Evolutionary conservation across 768 basidiomycete species (phyloP).

Genomic region (Boletus coccyginus): DNA sequence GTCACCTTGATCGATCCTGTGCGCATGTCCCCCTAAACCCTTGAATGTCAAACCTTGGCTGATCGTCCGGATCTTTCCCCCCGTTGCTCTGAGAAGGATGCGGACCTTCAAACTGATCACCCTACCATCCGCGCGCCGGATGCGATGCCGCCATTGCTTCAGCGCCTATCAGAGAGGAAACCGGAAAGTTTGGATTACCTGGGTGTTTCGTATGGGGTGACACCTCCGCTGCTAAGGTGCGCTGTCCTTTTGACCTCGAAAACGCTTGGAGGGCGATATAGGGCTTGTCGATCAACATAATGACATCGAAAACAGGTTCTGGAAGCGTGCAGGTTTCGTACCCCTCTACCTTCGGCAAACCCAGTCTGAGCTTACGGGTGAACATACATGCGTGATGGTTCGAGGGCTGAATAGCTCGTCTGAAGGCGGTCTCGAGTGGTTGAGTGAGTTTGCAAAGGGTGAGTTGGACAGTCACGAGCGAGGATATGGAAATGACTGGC

Average conservation of each 20-base stretch:
- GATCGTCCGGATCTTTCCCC: not conserved
- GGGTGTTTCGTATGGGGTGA: conserved; percentile 95
- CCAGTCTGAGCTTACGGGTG: conserved; percentile 91
- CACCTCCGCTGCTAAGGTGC: conserved; percentile 75
- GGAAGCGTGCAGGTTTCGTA: conserved; percentile 91
- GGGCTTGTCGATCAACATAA: not conserved
- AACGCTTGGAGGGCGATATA: not conserved
- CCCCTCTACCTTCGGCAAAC: conserved; percentile 95
- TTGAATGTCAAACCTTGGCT: not conserved
- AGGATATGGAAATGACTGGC: not conserved
- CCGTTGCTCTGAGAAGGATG: conserved; percentile 32
- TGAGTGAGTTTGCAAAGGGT: conserved; percentile 88
- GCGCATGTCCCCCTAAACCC: conserved; percentile 9
- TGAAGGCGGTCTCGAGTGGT: conserved; percentile 70
- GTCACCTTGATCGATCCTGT: conserved; percentile 48
- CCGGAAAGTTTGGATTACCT: conserved; percentile 92
- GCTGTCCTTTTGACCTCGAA: conserved; percentile 7
- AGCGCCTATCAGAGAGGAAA: conserved; percentile 83
- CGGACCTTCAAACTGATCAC: conserved; percentile 72
- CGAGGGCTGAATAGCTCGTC: conserved; percentile 71
- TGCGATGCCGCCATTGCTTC: conserved; percentile 90
- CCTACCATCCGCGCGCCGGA: conserved; percentile 67
- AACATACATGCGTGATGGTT: conserved; percentile 96
- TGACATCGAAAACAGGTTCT: conserved; percentile 59
- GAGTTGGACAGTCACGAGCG: conserved; percentile 2